Evolutionary conservation across 768 basidiomycete species (phyloP).

Genomic region (Mycena leptocephala): DNA sequence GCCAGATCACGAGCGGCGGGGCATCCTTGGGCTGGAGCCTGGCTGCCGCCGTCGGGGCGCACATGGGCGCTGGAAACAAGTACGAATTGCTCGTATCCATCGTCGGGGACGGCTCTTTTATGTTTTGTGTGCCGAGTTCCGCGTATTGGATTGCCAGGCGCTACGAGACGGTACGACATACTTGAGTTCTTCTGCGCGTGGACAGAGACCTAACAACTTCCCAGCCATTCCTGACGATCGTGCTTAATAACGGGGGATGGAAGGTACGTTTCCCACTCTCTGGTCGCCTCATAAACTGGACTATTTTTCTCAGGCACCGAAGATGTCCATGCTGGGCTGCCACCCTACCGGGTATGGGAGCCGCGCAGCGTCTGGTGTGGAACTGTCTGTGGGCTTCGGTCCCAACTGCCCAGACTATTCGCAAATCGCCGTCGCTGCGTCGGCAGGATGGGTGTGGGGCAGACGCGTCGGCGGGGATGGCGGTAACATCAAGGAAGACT

Average conservation of each 20-base stretch:
- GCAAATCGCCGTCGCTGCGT: conserved; percentile 77
- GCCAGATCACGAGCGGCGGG: conserved; percentile 71
- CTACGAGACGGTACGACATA: conserved; percentile 71
- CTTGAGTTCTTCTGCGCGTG: not conserved
- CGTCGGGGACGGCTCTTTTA: conserved; percentile 80
- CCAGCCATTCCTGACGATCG: conserved; percentile 80
- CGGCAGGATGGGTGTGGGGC: conserved; percentile 78
- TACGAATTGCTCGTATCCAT: conserved; percentile 73
- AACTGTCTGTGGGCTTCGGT: conserved; percentile 77
- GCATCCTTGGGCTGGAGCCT: conserved; percentile 80
- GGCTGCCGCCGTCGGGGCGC: conserved; percentile 75
- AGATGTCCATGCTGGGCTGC: conserved; percentile 75
- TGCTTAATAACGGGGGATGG: conserved; percentile 85
- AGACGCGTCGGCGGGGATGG: conserved; percentile 52
- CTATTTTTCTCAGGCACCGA: conserved; percentile 63
- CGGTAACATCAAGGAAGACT: conserved; percentile 41
- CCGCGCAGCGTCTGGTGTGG: conserved; percentile 55
- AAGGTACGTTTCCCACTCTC: conserved; percentile 55
- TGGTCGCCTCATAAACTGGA: not conserved
- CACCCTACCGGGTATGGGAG: conserved; percentile 74
- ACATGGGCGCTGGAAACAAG: conserved; percentile 54
- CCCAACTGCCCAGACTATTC: conserved; percentile 74
- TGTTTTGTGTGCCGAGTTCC: conserved; percentile 78
- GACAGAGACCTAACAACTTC: not conserved
- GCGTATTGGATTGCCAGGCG: conserved; percentile 83